Evolutionary conservation across 441 rosid species (phyloP), one percentile per base, ranked within the genome.

Genomic region (Viola pubescens): DNA sequence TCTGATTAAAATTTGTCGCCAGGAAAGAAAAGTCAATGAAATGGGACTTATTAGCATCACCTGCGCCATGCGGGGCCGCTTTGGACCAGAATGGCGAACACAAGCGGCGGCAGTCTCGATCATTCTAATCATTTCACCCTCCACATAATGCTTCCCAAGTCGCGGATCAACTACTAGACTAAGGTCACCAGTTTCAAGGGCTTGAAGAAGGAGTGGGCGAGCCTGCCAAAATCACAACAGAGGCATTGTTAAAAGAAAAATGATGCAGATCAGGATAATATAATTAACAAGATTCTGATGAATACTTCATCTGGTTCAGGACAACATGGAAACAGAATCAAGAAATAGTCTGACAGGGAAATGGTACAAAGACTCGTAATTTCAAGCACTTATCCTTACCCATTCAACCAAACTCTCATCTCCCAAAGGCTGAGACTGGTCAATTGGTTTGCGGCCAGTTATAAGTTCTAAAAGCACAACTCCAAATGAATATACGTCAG

Each of bases 331-430:
- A 9, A 42, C 9, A 38, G 44, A n/a, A 1, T 6, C 10, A 34
- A 40, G 7, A 16, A 41, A 58, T 39, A 48, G 53, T 34, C 9
- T 37, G 14, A 13, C 1, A 19, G 26, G 26, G 26, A 19, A 19
- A 19, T 19, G 26, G 26, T 19, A 19, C 26, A 51, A 58, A 11
- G 19, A 50, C 10, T 49, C 54, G 3, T 51, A 16, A 9, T 11
- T n/a, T 19, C 6, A 14, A 10, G n/a, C 12, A 38, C 39, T n/a
- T 10, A 46, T 52, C 52, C 80, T 54, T 80, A 88, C 96, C 91
- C 96, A 88, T 82, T 88, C 96, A 51, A 85, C 96, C 71, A 91
- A 75, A 78, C 89, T 88, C 73, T 85, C 95, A 55, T 91, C 95
- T 40, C 92, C 96, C 42, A 88, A 50, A 60, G 91, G 92, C 72